phyloP scores from a whole-genome alignment of 441 rosid genomes.

The Euphorbia corollata region DNA sequence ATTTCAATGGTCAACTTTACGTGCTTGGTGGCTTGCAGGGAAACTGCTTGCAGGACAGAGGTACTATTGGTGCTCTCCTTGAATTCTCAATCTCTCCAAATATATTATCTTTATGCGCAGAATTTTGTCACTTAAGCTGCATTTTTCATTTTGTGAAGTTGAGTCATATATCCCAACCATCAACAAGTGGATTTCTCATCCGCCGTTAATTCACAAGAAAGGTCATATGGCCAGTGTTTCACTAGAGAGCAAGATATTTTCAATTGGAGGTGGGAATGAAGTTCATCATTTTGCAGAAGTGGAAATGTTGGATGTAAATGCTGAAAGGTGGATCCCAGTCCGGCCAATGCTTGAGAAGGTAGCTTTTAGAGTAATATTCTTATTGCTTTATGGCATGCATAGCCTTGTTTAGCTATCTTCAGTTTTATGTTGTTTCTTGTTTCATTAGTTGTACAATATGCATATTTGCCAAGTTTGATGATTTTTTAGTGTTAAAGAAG shows the following conservation, averaged over 20 bases:
- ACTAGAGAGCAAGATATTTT: constrained; percentile 48
- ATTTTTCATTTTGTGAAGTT: constrained; percentile 32
- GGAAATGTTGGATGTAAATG: constrained; percentile 72
- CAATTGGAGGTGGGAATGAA: constrained; percentile 68
- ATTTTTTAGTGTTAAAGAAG: not conserved
- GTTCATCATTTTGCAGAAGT: constrained; percentile 50
- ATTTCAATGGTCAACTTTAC: constrained; percentile 46
- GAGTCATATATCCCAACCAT: constrained; percentile 53
- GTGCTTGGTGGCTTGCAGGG: constrained; percentile 63
- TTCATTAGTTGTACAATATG: not conserved
- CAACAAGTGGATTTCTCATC: constrained; percentile 53
- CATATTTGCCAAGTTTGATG: not conserved
- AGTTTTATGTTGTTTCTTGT: not conserved
- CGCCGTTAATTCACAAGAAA: constrained; percentile 40
- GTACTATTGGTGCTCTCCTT: constrained; percentile 19
- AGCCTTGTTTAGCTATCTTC: not conserved
- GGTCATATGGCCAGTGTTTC: constrained; percentile 63
- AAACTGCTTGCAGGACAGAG: constrained; percentile 48
- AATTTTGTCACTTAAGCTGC: constrained; percentile 2
- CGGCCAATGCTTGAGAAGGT: constrained; percentile 67
- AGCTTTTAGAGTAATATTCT: not conserved
- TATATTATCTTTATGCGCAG: not conserved
- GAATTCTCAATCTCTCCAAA: constrained; percentile 5
- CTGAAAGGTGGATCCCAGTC: constrained; percentile 59
- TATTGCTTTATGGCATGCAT: not conserved